Evolutionary conservation across 805 yeast genomes (phyloP), one percentile per base, ranked within the genome.

Genomic region (Yarrowia keelungensis): DNA sequence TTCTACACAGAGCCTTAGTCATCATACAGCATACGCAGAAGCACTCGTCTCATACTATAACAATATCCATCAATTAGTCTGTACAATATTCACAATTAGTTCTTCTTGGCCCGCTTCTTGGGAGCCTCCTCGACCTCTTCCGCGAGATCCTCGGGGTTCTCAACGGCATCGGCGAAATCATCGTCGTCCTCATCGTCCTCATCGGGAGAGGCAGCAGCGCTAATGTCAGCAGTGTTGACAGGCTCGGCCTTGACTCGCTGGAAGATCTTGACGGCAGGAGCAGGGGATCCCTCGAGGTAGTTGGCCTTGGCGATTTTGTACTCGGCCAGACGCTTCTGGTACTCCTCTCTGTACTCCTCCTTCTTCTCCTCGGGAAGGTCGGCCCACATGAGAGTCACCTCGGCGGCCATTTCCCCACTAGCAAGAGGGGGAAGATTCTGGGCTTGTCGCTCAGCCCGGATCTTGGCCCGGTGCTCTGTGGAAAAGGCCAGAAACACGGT

Each of bases 401-500:
- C 88, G 74, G 86, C 88, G 45, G 95, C 90, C 78, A 92, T 84
- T 74, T 91, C 97, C 32, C 87, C 85, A 46, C 92, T 90, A 9
- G 89, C 82, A 72, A 89, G 82, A 9, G 91, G 85, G 15, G 89
- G 85, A 73, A 83, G 81, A 16, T 89, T 87, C 51, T 83, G 80
- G 46, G 79, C 79, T 68, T 80, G 83, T 75, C 97, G 85, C 72
- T 90, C 92, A 67, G 85, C 88, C 69, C 88, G 86, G 71, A 93
- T 83, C 47, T 83, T 81, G 71, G 89, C 89, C 75, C 97, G 87
- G 72, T 87, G 85, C 72, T 86, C 87, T 72, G 89, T 88, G 67
- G 91, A 87, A 79, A 87, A 94, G 51, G 87, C 84, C 78, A 94
- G 90, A 81, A 87, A 93, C 53, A 91, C 89, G 26, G 97, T 92